Conservation (phyloP, 177 flowering plant genomes). For the Vitis hybrid region DNA sequence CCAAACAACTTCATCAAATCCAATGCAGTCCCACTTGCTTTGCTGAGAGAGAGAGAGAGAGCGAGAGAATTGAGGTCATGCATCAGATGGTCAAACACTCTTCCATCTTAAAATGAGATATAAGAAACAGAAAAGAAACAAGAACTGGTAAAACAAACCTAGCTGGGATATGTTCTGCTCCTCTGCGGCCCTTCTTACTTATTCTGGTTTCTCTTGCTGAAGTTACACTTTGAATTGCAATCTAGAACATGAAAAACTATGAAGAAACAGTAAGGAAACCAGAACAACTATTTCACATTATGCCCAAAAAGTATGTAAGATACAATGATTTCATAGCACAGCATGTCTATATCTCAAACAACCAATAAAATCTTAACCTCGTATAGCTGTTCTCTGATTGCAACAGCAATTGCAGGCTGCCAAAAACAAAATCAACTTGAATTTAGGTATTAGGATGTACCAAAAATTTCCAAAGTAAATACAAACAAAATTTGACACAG, state of each 20-base stretch:
- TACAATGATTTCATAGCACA: background rate
- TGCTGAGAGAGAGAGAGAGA: slow-evolving; percentile 45
- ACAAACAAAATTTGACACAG: background rate
- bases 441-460: background rate
- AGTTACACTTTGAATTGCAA: slow-evolving; percentile 81
- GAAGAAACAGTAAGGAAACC: slow-evolving; percentile 1
- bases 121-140: background rate
- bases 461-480: no score
- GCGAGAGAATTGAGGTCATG: background rate
- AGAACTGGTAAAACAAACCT: slow-evolving; percentile 41
- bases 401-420: slow-evolving; percentile 96
- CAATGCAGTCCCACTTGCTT: slow-evolving; percentile 56
- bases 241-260: slow-evolving; percentile 38
- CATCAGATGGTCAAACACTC: background rate
- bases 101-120: background rate
- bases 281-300: background rate
- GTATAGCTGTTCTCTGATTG: slow-evolving; percentile 93
- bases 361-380: slow-evolving; percentile 53
- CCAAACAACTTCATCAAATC: slow-evolving; percentile 83
- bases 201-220: slow-evolving; percentile 83
- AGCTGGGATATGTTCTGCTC: slow-evolving; percentile 49
- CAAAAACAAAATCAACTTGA: slow-evolving; percentile 12
- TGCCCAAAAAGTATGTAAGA: background rate
- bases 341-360: background rate
- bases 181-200: slow-evolving; percentile 88